Percentiles rank a stretch among this genome's conserved stretches.
Evolutionary conservation across 139 green algal genomes (phyloP).

Genomic region (Tetraselmis striata): DNA sequence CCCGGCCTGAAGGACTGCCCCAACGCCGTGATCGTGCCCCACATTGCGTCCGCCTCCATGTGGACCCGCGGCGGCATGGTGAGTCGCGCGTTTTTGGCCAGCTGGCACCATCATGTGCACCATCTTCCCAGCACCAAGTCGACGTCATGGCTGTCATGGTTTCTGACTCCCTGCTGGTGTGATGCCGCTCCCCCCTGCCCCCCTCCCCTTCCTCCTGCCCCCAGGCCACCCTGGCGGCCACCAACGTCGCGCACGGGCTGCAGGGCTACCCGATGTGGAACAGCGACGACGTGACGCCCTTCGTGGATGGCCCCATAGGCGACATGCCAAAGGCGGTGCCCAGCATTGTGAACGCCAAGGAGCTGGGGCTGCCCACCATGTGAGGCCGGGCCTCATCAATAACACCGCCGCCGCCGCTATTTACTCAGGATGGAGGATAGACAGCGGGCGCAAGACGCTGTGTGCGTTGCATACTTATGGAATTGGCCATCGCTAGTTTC

Average conservation of each 20-base stretch:
- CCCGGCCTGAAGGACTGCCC: conserved; percentile 77
- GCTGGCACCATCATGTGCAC: background rate
- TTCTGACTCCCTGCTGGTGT: too few relatives aligned
- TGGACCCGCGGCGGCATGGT: conserved; percentile 88
- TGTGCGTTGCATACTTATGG: too few relatives aligned
- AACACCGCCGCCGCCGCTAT: too few relatives aligned
- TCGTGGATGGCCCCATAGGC: conserved; percentile 75
- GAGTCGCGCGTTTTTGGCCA: conserved; percentile 7
- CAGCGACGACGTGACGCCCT: conserved; percentile 67
- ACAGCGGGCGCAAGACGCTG: too few relatives aligned
- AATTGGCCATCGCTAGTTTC: too few relatives aligned
- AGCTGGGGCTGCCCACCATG: conserved; percentile 50
- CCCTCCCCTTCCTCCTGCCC: too few relatives aligned
- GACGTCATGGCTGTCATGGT: too few relatives aligned
- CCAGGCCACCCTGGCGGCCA: conserved; percentile 85
- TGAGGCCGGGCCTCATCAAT: too few relatives aligned
- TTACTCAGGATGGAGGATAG: too few relatives aligned
- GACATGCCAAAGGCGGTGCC: conserved; percentile 70
- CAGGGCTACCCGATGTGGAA: conserved; percentile 64
- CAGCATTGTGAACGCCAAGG: conserved; percentile 92
- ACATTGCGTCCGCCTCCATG: conserved; percentile 93
- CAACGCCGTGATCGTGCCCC: conserved; percentile 95
- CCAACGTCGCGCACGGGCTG: conserved; percentile 80
- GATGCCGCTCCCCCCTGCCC: too few relatives aligned
- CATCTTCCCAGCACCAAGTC: background rate